Base-by-base conservation (phyloP, 345 rosid species). In the Iberis pinnata region DNA sequence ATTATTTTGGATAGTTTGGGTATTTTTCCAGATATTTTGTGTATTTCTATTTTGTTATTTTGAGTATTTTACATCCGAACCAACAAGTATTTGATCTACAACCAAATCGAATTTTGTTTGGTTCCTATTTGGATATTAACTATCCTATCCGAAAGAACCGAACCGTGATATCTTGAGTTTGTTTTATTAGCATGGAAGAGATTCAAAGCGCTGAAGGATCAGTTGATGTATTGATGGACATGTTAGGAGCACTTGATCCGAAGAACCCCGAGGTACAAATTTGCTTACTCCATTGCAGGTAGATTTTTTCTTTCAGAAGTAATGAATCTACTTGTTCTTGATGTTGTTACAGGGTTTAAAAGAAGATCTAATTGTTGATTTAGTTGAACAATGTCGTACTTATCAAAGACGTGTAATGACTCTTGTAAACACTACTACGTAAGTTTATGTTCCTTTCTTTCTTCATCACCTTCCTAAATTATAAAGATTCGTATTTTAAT, bases 361-460 rank as follows among this genome's bases (percentile, higher is more conserved):
- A 76, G 78, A 92, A 72, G 98, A 92, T 67, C 55, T 88, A 49
- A 75, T 92, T 37, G 78, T 88, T 53, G 97, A 92, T 58, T 84
- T 92, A 53, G 93, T 85, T 41, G 90, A 78, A 48, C 98, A 88
- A 63, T 88, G 98, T 53, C 88, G 80, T 31, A 73, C 80, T 57
- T 92, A 88, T 70, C 95, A 83, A 71, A 74, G 73, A 18, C 81
- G 87, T 47, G 89, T 80, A 60, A 70, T 76, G 83, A 75, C 73
- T 70, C 85, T 92, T 61, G 93, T 88, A 65, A 81, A 79, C 64
- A 60, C 49, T 58, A 69, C 94, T 11, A 44, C 20, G 98, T 92
- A 75, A 74, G 89, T 49, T 59, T 59, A 58, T 63, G 38, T 19
- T 52, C 20, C 5, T 52, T 44, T 0, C 1, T 42, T 15, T 26